A percentile compares a stretch with the other conserved stretches of the same genome.
Evolutionary conservation across 768 basidiomycete genomes (phyloP).

Genomic region (Dendrothele bispora): DNA sequence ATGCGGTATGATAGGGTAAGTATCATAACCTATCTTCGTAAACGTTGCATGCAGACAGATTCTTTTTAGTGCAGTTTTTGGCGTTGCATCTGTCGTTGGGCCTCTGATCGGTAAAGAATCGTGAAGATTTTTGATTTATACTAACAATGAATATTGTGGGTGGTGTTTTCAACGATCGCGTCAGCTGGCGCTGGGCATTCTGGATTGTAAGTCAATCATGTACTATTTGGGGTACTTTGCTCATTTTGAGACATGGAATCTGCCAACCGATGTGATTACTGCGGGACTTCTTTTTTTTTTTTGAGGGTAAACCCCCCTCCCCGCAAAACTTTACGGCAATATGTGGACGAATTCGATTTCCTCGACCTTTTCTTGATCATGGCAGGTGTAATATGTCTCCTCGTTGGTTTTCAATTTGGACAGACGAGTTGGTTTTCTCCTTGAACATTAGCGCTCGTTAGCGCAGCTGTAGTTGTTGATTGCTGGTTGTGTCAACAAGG

Average conservation of each 20-base stretch:
- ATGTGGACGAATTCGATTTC: conserved; percentile 69
- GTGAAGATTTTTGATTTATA: conserved; percentile 43
- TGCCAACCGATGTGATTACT: conserved; percentile 69
- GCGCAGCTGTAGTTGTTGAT: conserved; percentile 58
- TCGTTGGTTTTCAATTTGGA: conserved; percentile 74
- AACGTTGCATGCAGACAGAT: too few species aligned
- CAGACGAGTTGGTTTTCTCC: conserved; percentile 60
- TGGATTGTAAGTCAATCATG: conserved; percentile 39
- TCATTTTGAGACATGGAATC: conserved; percentile 32
- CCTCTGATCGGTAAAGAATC: conserved; percentile 70
- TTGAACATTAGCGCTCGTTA: conserved; percentile 60
- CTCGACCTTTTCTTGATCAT: conserved; percentile 63
- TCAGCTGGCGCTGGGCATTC: conserved; percentile 81
- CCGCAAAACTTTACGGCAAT: conserved; percentile 53
- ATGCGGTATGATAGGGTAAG: conserved; percentile 57
- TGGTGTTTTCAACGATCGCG: conserved; percentile 61
- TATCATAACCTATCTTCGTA: background rate
- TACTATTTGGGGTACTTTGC: background rate
- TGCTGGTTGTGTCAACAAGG: conserved; percentile 55
- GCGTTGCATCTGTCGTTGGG: conserved; percentile 38
- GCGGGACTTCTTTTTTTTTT: conserved; percentile 69
- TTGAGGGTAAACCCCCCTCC: conserved; percentile 76
- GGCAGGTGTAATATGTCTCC: conserved; percentile 58
- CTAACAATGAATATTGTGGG: conserved; percentile 34
- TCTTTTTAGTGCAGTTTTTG: background rate